Evolutionary conservation across 2,329 filamentous ascomycete genomes (phyloP).

Genomic region (Byssothecium circinans): DNA sequence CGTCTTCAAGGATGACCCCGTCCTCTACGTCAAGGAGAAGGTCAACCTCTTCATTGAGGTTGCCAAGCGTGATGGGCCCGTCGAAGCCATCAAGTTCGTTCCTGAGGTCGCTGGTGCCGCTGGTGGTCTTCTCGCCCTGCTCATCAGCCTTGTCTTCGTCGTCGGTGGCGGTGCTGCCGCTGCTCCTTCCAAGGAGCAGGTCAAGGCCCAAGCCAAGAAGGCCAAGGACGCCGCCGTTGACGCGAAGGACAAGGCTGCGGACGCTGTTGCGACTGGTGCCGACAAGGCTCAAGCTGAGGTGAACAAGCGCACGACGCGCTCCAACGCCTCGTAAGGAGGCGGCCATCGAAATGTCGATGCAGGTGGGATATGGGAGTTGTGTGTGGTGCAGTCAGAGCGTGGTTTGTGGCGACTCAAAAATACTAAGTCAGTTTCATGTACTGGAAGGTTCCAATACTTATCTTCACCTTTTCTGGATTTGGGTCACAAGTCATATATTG

Average conservation of each 20-base stretch:
- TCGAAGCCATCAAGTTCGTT: slow-evolving; percentile 84
- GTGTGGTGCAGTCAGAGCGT: slow-evolving; percentile 4
- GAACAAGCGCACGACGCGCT: slow-evolving; percentile 62
- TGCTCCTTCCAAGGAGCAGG: slow-evolving; percentile 64
- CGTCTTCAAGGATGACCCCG: slow-evolving; percentile 87
- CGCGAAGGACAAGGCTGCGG: slow-evolving; percentile 71
- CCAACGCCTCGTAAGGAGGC: slow-evolving; percentile 37
- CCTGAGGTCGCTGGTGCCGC: slow-evolving; percentile 87
- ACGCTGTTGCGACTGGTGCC: slow-evolving; percentile 61
- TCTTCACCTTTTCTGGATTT: slow-evolving; percentile 24
- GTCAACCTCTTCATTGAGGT: slow-evolving; percentile 86
- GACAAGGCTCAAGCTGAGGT: slow-evolving; percentile 74
- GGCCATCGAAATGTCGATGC: too few species aligned
- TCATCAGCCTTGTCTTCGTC: slow-evolving; percentile 70
- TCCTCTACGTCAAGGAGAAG: slow-evolving; percentile 89
- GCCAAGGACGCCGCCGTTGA: slow-evolving; percentile 71
- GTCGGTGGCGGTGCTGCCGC: slow-evolving; percentile 67
- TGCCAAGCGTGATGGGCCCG: slow-evolving; percentile 71
- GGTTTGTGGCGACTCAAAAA: slow-evolving; percentile 11
- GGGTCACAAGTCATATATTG: slow-evolving; percentile 28
- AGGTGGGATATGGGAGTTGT: neutral
- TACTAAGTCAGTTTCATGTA: slow-evolving; percentile 13
- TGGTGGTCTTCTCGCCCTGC: slow-evolving; percentile 67
- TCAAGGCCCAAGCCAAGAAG: slow-evolving; percentile 73
- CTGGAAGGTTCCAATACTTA: slow-evolving; percentile 16